Evolutionary conservation across 495 filamentous ascomycete species (phyloP), one percentile per base, ranked within the genome.

Genomic region (Amorphotheca resinae): DNA sequence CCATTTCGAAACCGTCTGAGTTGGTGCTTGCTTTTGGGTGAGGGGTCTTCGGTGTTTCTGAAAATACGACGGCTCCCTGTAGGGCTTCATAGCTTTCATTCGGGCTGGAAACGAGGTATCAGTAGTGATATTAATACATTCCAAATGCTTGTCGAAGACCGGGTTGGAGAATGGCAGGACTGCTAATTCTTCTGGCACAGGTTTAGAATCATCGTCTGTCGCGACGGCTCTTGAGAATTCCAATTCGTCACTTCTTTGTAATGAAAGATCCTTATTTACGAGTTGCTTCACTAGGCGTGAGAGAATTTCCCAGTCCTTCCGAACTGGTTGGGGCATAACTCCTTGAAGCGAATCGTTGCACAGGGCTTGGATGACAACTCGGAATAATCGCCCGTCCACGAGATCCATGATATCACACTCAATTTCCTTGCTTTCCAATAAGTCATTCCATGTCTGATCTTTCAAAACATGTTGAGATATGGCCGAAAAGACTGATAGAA

Each of bases 301-400:
- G 4, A 52, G 4, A 7, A 42, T 20, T 5, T 9, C 34, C 49
- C 49, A 56, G 26, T 49, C 44, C 22, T 43, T 14, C 46, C 61
- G 39, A 40, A 54, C 16, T 49, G 40, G 28, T 58, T 44, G 23
- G 52, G 53, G 46, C 1, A 56, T n/a, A 2, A 35, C 18, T 4
- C 40, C 39, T 5, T 52, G 37, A 15, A 61, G 12, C 23, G 46
- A 12, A 46, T 52, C 39, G n/a, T n/a, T n/a, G 20, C 51, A 55
- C 41, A 56, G 48, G 0, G 35, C 33, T 45, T 62, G 48, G 20
- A 68, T 46, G 7, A 61, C 44, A 26, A 37, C 42, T 16, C 56
- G 46, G 41, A 80, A 71, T 1, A 84, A 49, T 32, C 74, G 64
- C 14, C 80, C 81, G 51, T 86, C 81, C n/a, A 84, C 42, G 8